Conservation (phyloP, 495 filamentous ascomycete genomes). For the Parmelia sp. region DNA sequence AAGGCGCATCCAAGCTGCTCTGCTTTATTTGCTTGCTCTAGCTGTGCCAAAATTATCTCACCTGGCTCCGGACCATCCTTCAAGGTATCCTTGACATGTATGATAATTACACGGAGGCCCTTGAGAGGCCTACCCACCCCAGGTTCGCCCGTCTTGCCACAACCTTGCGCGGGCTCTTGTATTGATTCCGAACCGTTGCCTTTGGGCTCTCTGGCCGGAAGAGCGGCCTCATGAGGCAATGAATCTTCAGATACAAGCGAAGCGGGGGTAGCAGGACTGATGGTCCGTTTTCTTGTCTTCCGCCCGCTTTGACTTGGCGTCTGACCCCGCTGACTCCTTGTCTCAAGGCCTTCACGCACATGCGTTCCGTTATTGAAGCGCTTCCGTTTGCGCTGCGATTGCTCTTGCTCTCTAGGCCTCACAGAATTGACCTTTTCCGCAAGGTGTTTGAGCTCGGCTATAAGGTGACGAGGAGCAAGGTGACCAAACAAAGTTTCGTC, state of each 20-base stretch:
- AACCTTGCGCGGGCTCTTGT: background rate
- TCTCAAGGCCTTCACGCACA: conserved; percentile 12
- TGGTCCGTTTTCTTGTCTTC: conserved; percentile 18
- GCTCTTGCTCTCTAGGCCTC: conserved; percentile 24
- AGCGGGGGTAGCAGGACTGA: conserved; percentile 22
- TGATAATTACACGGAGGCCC: conserved; percentile 62
- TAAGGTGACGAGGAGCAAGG: conserved; percentile 72
- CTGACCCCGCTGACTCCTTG: conserved; percentile 12
- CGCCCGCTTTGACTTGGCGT: conserved; percentile 15
- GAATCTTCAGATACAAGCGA: conserved; percentile 15
- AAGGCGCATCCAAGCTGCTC: conserved; percentile 72
- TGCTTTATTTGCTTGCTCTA: conserved; percentile 53
- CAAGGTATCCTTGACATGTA: conserved; percentile 75
- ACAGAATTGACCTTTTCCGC: conserved; percentile 55
- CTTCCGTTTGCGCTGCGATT: conserved; percentile 25
- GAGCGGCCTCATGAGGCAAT: background rate
- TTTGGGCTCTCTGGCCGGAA: background rate
- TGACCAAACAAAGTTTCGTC: conserved; percentile 81
- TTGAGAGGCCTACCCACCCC: conserved; percentile 36
- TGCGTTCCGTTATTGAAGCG: conserved; percentile 19
- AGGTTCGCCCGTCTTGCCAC: background rate
- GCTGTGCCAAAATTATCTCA: conserved; percentile 60
- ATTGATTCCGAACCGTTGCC: conserved; percentile 15
- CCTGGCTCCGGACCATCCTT: conserved; percentile 55
- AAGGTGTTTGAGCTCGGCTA: conserved; percentile 65